Evolutionary conservation across 225 moss, liverwort and hornwort genomes (phyloP).

Genomic region (Anthoceros angustus): DNA sequence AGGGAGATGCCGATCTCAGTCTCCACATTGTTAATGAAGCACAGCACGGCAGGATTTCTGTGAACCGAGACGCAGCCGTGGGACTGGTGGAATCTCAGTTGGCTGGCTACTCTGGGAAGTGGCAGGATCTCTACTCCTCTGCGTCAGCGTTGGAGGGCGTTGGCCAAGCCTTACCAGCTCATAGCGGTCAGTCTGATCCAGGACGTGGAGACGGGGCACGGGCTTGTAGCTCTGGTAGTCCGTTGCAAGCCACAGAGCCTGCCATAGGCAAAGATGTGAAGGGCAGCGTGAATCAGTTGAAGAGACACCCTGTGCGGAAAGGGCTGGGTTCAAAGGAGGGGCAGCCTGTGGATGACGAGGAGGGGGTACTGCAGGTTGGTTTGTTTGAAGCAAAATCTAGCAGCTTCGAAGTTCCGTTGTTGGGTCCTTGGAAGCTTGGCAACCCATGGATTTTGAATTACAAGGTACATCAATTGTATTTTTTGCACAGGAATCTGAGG

Average conservation of each 20-base stretch:
- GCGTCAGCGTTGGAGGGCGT: neutral
- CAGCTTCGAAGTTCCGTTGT: too few species aligned
- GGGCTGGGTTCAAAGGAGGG: too few species aligned
- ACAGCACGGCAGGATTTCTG: neutral
- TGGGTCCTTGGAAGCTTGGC: too few species aligned
- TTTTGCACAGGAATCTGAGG: too few species aligned
- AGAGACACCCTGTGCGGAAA: too few species aligned
- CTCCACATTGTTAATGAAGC: conserved; percentile 1
- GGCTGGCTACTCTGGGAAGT: neutral
- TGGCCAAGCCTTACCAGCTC: neutral
- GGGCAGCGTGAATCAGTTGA: too few species aligned
- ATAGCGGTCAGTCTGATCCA: neutral
- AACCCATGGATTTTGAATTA: too few species aligned
- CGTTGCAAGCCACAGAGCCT: neutral
- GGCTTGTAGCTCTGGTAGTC: neutral
- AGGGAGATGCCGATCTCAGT: conserved; percentile 1
- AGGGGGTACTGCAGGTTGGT: too few species aligned
- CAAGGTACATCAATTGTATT: too few species aligned
- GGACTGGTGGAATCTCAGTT: neutral
- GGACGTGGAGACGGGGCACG: neutral
- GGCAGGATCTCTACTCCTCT: neutral
- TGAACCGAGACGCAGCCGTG: neutral
- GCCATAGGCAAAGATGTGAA: too few species aligned
- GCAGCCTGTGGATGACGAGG: too few species aligned
- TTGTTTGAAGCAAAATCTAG: too few species aligned